Base-by-base conservation (phyloP, 345 rosid genomes). In the Euphorbia lathyris region DNA sequence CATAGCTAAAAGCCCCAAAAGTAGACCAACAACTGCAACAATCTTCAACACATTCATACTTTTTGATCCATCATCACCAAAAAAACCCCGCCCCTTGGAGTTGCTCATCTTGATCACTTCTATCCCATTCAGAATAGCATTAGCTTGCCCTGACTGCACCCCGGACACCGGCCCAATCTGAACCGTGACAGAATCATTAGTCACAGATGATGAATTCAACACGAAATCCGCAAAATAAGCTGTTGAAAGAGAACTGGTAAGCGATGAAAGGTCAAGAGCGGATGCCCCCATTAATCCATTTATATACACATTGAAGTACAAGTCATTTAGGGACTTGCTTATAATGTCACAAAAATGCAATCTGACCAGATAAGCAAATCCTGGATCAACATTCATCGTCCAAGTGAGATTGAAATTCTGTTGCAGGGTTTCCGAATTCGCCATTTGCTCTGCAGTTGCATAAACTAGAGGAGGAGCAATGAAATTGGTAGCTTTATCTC, bases 341-440 rank as follows among this genome's bases (percentile, higher is more conserved):
- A 85, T 85, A 70, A 94, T 85, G 81, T 94, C 96, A 75, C 97
- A 88, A 68, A 94, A 94, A 65, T 91, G 97, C 66, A 85, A 12
- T 74, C 97, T 81, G 43, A 89, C 72, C 74, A 88, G 68, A 77
- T 94, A 91, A 13, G 85, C 72, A 67, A 82, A 88, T 48, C 84
- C 80, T 0, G 79, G 75, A 65, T 89, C 92, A 22, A 89, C 89
- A 30, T 3, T 68, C 86, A 88, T 71, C 57, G 66, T 58, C 98
- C 95, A 94, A 4, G 88, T 86, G 51, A 94, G 88, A 61, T 94
- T 94, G 78, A 91, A 91, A 52, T 85, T 86, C n/a, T 88, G 83
- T 6, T 74, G 75, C 55, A 27, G 30, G 11, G 86, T 79, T 27
- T 82, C 70, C 2, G 95, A 78, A 63, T 87, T 81, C 1, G 77